Percentiles rank a stretch among this genome's conserved stretches.
phyloP scores from a whole-genome alignment of 1,139 yeast genomes.

The Arxiozyma bovina region DNA sequence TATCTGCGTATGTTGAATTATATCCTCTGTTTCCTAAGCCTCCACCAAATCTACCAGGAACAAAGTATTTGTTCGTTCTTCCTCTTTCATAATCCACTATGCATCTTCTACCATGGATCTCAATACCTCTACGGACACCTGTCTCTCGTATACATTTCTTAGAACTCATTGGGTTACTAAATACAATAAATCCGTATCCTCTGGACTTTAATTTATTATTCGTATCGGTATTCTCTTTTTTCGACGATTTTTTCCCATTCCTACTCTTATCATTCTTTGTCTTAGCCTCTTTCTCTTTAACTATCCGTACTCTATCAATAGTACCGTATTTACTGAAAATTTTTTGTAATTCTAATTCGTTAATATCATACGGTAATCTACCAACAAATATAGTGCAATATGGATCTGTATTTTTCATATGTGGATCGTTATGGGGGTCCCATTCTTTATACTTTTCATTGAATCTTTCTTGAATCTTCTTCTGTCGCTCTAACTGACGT shows the following conservation, averaged over 20 bases:
- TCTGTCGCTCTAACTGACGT: conserved; percentile 27
- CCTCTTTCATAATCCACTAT: conserved; percentile 83
- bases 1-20: background rate
- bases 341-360: conserved; percentile 61
- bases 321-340: conserved; percentile 60
- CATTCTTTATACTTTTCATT: conserved; percentile 30
- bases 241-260: background rate
- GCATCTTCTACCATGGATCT: conserved; percentile 44
- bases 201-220: conserved; percentile 37
- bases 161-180: conserved; percentile 33
- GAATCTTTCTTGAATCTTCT: conserved; percentile 26
- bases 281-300: conserved; percentile 39
- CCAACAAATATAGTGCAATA: conserved; percentile 70
- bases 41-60: conserved; percentile 70
- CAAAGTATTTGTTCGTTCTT: conserved; percentile 65
- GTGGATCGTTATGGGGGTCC: conserved; percentile 53
- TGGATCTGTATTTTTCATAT: conserved; percentile 61
- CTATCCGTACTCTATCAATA: conserved; percentile 55
- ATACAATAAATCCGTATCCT: conserved; percentile 83
- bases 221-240: background rate
- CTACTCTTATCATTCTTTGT: background rate
- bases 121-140: conserved; percentile 36
- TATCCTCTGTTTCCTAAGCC: conserved; percentile 61
- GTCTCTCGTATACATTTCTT: conserved; percentile 47
- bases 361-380: conserved; percentile 55